phyloP scores from a whole-genome alignment of 768 basidiomycete genomes.

The Amanita phalloides region DNA sequence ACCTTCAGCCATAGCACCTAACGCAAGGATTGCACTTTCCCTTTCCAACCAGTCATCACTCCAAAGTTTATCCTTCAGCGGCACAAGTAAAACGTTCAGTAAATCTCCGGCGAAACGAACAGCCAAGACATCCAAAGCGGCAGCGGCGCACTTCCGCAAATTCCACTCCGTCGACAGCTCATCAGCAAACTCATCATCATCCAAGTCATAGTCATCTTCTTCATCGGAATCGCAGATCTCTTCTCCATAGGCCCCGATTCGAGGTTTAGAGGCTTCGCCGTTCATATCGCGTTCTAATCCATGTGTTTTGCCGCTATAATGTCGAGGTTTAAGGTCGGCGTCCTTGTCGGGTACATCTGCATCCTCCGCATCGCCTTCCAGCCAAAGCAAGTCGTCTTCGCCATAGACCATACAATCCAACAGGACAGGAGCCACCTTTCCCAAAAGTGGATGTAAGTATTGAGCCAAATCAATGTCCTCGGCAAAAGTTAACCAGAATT shows the following conservation, averaged over 20 bases:
- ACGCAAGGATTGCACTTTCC: slow-evolving; percentile 90
- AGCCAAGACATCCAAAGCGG: slow-evolving; percentile 92
- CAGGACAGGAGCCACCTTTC: slow-evolving; percentile 90
- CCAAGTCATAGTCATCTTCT: slow-evolving; percentile 79
- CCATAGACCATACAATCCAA: slow-evolving; percentile 96
- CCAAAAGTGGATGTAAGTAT: slow-evolving; percentile 77
- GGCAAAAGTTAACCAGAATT: slow-evolving; percentile 99
- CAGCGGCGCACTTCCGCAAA: slow-evolving; percentile 94
- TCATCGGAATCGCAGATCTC: slow-evolving; percentile 80
- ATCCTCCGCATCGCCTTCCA: slow-evolving; percentile 87
- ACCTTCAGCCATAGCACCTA: slow-evolving; percentile 99
- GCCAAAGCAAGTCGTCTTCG: slow-evolving; percentile 90
- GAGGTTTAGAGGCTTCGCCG: slow-evolving; percentile 25
- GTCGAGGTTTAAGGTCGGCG: slow-evolving; percentile 91
- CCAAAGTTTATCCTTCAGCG: slow-evolving; percentile 91
- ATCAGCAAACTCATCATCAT: slow-evolving; percentile 90
- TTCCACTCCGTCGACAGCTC: slow-evolving; percentile 99
- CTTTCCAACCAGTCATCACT: slow-evolving; percentile 86
- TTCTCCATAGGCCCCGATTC: slow-evolving; percentile 63
- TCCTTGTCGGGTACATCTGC: slow-evolving; percentile 88
- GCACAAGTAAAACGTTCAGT: slow-evolving; percentile 78
- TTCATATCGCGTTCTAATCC: slow-evolving; percentile 68
- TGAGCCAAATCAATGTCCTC: slow-evolving; percentile 85
- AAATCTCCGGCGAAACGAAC: slow-evolving; percentile 89
- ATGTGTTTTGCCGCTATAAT: slow-evolving; percentile 81